Evolutionary conservation across 371 early-diverging fungal genomes (phyloP), one percentile per base, ranked within the genome.

Genomic region (Quaeritorhiza haematococci): DNA sequence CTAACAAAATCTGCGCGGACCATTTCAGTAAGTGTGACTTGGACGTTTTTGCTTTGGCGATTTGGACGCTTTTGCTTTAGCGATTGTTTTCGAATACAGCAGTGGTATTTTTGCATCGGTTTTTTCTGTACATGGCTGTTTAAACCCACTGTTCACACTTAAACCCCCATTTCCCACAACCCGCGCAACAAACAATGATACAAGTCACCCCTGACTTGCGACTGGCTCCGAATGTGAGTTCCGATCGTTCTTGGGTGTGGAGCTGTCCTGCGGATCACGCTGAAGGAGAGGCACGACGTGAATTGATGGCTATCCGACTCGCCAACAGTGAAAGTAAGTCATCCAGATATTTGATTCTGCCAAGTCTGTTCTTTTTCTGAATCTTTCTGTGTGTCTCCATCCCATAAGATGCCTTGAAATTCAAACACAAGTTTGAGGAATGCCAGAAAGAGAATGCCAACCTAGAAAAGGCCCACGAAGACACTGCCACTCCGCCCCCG

Each of bases 231-330:
- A 96, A 96, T 63, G 89, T 95, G 56, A 95, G 94, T 45, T 92
- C 93, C 28, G 98, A 96, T 78, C 92, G 96, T 61, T 93, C 95
- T 33, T 97, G 96, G 96, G 96, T 96, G 27, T 97, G 90, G 88
- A 92, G 80, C 58, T 89, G 86, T 33, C 67, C 83, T 46, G 86
- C 90, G 45, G 98, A 97, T 65, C 79, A 89, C 45, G 87, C 94
- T 38, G 98, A 97, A 33, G 96, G 89, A 26, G 87, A 84, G 63
- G 69, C 88, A 26, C 79, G 82, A 47, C 79, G 85, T 43, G 93
- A 96, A 72, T 80, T 90, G 24, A 78, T 98, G 59, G 98, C 98
- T 53, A 93, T 95, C 58, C 90, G 98, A 60, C 93, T 98, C 61
- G 94, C 90, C 66, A 96, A 93, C 82, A 71, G 90, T 50, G 96